Evolutionary conservation across 2,329 filamentous ascomycete genomes (phyloP).

Genomic region (Pochonia chlamydosporia): DNA sequence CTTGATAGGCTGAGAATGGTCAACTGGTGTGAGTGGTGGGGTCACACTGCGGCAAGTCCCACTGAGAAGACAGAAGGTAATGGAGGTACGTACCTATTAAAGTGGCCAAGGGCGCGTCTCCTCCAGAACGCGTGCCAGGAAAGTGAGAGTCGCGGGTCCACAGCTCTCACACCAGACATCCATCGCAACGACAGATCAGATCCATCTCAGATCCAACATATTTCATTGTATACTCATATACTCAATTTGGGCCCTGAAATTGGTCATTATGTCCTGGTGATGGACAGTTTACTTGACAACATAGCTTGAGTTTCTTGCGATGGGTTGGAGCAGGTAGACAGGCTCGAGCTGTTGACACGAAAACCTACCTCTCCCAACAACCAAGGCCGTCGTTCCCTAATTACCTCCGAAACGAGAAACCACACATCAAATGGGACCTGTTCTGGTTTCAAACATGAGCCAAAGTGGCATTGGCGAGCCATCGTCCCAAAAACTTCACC

Average conservation of each 20-base stretch:
- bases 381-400: neutral
- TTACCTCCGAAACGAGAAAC: neutral
- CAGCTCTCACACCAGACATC: neutral
- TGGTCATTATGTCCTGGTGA: neutral
- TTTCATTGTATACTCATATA: neutral
- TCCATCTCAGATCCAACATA: neutral
- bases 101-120: constrained; percentile 8
- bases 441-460: constrained; percentile 39
- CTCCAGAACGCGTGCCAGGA: constrained; percentile 4
- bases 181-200: neutral
- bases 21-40: constrained; percentile 13
- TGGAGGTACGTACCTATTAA: constrained; percentile 13
- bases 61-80: neutral
- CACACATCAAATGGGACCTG: constrained; percentile 31
- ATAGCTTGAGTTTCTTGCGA: neutral
- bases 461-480: constrained; percentile 30
- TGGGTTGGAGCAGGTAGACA: neutral
- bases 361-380: neutral
- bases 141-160: neutral
- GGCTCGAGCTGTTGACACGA: neutral
- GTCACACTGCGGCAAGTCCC: constrained; percentile 4
- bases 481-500: constrained; percentile 43
- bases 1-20: neutral
- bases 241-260: no score
- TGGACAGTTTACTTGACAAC: neutral